These are phyloP conservation scores for Cyclotella distinguenda DNA, from an alignment of 108 stramenopile genomes.

Conservation along the genomic window DNA sequence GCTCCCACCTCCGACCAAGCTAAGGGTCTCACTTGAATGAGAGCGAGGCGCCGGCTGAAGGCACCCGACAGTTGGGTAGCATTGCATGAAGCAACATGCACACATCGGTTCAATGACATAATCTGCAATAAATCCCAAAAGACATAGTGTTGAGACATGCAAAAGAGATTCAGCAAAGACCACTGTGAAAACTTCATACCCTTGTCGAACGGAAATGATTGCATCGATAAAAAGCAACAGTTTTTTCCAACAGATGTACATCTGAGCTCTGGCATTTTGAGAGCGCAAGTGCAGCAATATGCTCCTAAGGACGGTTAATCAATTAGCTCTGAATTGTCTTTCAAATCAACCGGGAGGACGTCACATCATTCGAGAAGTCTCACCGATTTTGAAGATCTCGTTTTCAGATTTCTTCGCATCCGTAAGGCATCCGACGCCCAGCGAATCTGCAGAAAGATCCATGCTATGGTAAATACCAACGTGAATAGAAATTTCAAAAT, in stretches of 20 bases:
- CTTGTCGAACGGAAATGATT: background rate
- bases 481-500: no score
- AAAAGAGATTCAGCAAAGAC: background rate
- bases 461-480: no score
- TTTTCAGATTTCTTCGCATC: background rate
- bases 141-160: background rate
- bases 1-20: background rate
- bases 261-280: background rate
- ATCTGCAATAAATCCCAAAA: background rate
- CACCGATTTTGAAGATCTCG: background rate
- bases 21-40: background rate
- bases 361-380: no score
- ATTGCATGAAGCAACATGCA: constrained; percentile 5
- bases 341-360: background rate
- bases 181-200: background rate
- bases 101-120: background rate
- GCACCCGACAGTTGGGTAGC: background rate
- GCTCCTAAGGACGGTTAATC: background rate
- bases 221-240: background rate
- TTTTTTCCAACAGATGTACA: background rate
- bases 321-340: background rate
- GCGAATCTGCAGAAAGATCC: constrained; percentile 4
- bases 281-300: constrained; percentile 6
- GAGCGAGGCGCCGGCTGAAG: background rate
- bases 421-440: background rate